phyloP scores from a whole-genome alignment of 2,329 filamentous ascomycete species.

The Phialophora chinensis region DNA sequence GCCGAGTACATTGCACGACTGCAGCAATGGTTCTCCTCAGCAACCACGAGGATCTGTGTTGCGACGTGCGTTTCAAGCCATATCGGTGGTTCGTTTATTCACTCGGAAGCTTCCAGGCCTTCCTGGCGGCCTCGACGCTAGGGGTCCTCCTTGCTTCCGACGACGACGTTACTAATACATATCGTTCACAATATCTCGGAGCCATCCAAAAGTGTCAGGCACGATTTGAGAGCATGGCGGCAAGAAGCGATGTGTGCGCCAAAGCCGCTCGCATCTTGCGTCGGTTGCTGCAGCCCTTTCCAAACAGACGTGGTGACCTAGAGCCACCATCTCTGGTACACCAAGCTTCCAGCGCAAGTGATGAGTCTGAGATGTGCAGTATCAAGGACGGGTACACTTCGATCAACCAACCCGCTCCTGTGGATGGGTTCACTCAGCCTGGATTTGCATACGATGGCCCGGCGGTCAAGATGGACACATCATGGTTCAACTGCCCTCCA shows the following conservation, averaged over 20 bases:
- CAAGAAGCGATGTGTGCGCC: slow-evolving; percentile 47
- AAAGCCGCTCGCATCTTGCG: slow-evolving; percentile 46
- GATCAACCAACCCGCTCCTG: background rate
- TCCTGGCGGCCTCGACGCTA: slow-evolving; percentile 48
- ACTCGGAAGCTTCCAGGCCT: slow-evolving; percentile 50
- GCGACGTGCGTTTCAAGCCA: slow-evolving; percentile 43
- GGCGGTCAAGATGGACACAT: slow-evolving; percentile 8
- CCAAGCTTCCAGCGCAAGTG: slow-evolving; percentile 9
- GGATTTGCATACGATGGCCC: slow-evolving; percentile 1
- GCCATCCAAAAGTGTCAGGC: slow-evolving; percentile 43
- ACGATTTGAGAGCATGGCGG: slow-evolving; percentile 45
- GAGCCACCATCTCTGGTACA: background rate
- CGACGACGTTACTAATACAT: slow-evolving; percentile 28
- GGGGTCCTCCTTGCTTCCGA: slow-evolving; percentile 37
- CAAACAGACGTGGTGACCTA: background rate
- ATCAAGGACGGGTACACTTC: background rate
- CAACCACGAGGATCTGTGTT: slow-evolving; percentile 45
- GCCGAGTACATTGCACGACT: slow-evolving; percentile 45
- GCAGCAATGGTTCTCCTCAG: slow-evolving; percentile 45
- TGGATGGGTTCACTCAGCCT: background rate
- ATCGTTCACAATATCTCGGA: slow-evolving; percentile 43
- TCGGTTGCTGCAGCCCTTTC: slow-evolving; percentile 7
- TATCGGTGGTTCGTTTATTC: slow-evolving; percentile 51
- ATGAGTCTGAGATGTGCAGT: slow-evolving; percentile 11
- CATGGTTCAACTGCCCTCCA: slow-evolving; percentile 18